phyloP scores from a whole-genome alignment of 1,284 basidiomycete genomes.

The Pulveroboletus sp. region DNA sequence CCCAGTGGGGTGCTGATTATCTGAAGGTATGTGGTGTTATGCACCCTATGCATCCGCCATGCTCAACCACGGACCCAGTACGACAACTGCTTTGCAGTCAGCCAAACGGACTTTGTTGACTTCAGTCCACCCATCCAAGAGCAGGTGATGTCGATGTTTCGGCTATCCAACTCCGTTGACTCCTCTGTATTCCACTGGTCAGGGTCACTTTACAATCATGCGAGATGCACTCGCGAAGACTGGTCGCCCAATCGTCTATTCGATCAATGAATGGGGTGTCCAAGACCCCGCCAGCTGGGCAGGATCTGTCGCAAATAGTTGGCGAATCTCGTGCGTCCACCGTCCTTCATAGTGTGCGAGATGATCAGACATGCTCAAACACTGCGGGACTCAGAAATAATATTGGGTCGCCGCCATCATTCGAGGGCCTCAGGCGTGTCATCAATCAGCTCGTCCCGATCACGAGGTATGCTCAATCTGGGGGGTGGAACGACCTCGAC shows the following conservation, averaged over 20 bases:
- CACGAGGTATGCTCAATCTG: constrained; percentile 46
- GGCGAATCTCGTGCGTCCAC: constrained; percentile 43
- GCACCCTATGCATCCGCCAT: neutral
- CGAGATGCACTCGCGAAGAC: constrained; percentile 35
- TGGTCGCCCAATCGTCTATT: constrained; percentile 51
- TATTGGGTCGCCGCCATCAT: constrained; percentile 48
- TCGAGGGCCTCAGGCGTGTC: constrained; percentile 49
- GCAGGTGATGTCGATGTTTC: constrained; percentile 1
- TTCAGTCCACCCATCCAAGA: neutral
- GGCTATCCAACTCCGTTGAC: neutral
- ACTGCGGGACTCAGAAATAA: constrained; percentile 44
- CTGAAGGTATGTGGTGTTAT: constrained; percentile 6
- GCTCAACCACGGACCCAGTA: constrained; percentile 3
- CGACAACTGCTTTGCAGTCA: constrained; percentile 15
- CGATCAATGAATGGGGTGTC: constrained; percentile 58
- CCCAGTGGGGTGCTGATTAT: constrained; percentile 14
- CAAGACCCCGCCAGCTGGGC: constrained; percentile 51
- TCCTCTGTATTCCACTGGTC: neutral
- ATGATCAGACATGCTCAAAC: too few relatives aligned
- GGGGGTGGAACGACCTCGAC: constrained; percentile 51
- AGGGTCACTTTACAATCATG: constrained; percentile 9
- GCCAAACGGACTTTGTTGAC: constrained; percentile 1
- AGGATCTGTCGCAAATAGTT: constrained; percentile 47
- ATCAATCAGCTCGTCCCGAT: constrained; percentile 53
- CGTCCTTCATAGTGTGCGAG: neutral